Evolutionary conservation across 306 rosid species (phyloP), one percentile per base, ranked within the genome.

Genomic region (Rosa rugosa): DNA sequence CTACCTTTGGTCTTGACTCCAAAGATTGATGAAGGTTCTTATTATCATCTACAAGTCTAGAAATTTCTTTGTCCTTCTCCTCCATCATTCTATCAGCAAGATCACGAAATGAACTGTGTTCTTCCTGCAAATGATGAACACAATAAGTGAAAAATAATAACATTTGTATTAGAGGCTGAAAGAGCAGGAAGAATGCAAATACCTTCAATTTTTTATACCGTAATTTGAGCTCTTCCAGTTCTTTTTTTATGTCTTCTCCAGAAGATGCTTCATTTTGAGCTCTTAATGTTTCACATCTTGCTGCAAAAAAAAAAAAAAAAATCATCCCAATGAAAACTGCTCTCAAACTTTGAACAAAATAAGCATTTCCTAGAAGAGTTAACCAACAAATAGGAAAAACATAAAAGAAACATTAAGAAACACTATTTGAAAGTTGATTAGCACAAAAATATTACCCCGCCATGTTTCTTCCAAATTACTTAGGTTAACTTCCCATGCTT

Each of bases 41-140:
- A 77, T 88, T 96, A 68, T 91, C 97, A 72, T 91, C 94, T 50
- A 87, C 16, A 75, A 96, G 96, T 88, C 89, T 89, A 73, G 94
- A 89, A 85, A 96, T 90, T 87, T 96, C 97, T 56, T 49, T 84
- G 73, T 93, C 99, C 89, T 93, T 96, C 80, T 96, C 98, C 85
- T 86, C 97, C 13, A 90, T 93, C 96, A 90, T 93, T 86, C 80
- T 88, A 86, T 93, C 98, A 77, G 99, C 96, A 82, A 96, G 96
- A 90, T 90, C 88, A 27, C 93, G 98, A 82, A 93, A 91, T 62
- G 98, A 89, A 82, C 83, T 77, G 83, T 93, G 94, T 85, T 93
- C 99, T 75, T 90, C 97, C 98, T 96, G 83, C 47, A 83, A 65
- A 83, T 80, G 62, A 73, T 72, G 56, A 81, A 74, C 72, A 65